Percentiles rank a stretch among this genome's conserved stretches.
These are phyloP conservation scores for Hemisphaericaspora lyxosophila DNA, from an alignment of 1,139 yeast species.

Conservation along the genomic window DNA sequence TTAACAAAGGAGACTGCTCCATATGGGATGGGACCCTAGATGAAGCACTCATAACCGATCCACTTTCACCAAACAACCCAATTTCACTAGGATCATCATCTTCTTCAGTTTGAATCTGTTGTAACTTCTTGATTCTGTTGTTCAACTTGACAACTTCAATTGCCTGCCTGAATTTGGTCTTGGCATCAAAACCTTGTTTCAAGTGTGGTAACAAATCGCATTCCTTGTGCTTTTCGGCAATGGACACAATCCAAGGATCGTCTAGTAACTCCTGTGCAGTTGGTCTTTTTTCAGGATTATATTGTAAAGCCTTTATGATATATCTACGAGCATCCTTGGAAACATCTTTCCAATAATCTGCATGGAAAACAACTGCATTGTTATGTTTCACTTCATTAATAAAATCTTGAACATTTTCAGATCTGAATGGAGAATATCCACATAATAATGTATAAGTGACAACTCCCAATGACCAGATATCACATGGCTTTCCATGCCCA, in stretches of 20 bases:
- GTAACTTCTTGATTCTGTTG: constrained; percentile 69
- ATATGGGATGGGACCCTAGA: constrained; percentile 8
- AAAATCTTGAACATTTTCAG: constrained; percentile 81
- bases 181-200: constrained; percentile 77
- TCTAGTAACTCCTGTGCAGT: constrained; percentile 61
- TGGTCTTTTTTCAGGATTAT: constrained; percentile 64
- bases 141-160: constrained; percentile 76
- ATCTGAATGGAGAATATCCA: constrained; percentile 89
- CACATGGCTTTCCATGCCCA: constrained; percentile 92
- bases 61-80: constrained; percentile 38
- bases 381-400: constrained; percentile 70
- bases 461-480: constrained; percentile 90
- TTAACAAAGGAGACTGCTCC: constrained; percentile 15
- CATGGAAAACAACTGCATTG: constrained; percentile 78
- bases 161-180: constrained; percentile 81
- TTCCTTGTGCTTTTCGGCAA: constrained; percentile 47
- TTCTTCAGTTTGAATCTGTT: constrained; percentile 50
- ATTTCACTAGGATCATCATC: constrained; percentile 57
- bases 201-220: constrained; percentile 69
- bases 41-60: constrained; percentile 13
- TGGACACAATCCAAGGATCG: constrained; percentile 68
- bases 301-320: constrained; percentile 62
- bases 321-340: constrained; percentile 75
- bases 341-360: constrained; percentile 81
- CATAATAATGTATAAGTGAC: constrained; percentile 86